Evolutionary conservation across 306 rosid species (phyloP), one percentile per base, ranked within the genome.

Genomic region (Glycine tomentella): DNA sequence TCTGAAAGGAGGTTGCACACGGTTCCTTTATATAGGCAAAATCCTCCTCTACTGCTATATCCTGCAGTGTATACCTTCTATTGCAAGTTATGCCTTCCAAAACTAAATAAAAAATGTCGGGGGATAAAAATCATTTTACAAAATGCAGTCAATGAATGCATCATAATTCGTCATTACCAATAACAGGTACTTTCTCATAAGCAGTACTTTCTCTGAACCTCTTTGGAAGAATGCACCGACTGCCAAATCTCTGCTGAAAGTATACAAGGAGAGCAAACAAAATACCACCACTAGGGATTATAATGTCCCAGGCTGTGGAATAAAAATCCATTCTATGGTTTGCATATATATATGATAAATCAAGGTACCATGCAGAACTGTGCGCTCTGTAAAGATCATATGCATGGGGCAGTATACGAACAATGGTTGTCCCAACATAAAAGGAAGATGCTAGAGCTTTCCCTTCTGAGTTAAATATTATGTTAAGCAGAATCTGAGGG

Each of bases 241-340:
- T 88, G 31, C 97, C 97, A n/a, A 83, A 91, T 75, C 86, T 87
- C 87, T 92, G 98, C 89, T 95, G 97, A 79, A 91, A 49, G 90
- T 66, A 95, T 58, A 92, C n/a, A 13, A 88, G 38, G 50, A 85
- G 49, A 62, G 94, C 92, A 67, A 95, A 90, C 50, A 88, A 52
- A 79, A 92, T 72, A 74, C 90, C 90, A 74, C 80, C 83, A 45
- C 77, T 76, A 34, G 95, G 89, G 74, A 95, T 92, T 84, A 89
- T 71, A 57, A 91, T 90, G 81, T 92, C 92, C 98, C 97, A 92
- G 25, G 97, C 88, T 4, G 98, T 91, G 78, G 97, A 91, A 84
- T 87, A 95, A 80, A 91, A 90, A 79, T 88, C 97, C 86, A 85
- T 85, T 55, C 76, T 88, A 64, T 90, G 97, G 83, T 83, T 88